Conservation (phyloP, 331 rosid species). For the Phaseolus coccineus region DNA sequence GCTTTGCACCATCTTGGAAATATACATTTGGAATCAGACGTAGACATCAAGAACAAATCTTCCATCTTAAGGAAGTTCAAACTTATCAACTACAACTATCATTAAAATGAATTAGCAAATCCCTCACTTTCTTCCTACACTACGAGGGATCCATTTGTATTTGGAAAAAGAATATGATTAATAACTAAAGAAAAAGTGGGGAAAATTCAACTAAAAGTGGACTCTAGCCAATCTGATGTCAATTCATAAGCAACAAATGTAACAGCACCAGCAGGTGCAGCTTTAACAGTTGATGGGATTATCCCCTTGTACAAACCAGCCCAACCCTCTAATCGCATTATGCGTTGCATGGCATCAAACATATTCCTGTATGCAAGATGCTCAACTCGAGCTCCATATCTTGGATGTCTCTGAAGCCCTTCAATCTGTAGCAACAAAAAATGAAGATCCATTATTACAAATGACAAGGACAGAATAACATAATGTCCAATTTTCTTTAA, state of each 20-base stretch:
- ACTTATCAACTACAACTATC: conserved; percentile 40
- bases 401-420: conserved; percentile 90
- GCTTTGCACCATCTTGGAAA: conserved; percentile 2
- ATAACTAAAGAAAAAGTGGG: conserved; percentile 2
- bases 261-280: conserved; percentile 95
- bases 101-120: conserved; percentile 13
- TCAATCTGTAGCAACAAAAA: conserved; percentile 60
- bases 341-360: conserved; percentile 72
- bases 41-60: not conserved
- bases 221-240: conserved; percentile 79
- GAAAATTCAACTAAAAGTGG: conserved; percentile 52
- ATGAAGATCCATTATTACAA: conserved; percentile 20
- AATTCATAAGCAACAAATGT: conserved; percentile 91
- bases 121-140: conserved; percentile 42
- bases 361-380: conserved; percentile 71
- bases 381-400: conserved; percentile 87
- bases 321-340: conserved; percentile 70
- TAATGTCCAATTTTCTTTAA: conserved; percentile 10
- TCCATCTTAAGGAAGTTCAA: conserved; percentile 32
- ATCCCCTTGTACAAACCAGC: conserved; percentile 93
- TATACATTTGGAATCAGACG: conserved; percentile 1
- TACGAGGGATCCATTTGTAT: conserved; percentile 38
- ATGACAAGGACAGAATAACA: conserved; percentile 1
- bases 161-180: conserved; percentile 49
- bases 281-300: conserved; percentile 84